phyloP scores from a whole-genome alignment of 2,329 filamentous ascomycete species.

The Phialophora verrucosa region DNA sequence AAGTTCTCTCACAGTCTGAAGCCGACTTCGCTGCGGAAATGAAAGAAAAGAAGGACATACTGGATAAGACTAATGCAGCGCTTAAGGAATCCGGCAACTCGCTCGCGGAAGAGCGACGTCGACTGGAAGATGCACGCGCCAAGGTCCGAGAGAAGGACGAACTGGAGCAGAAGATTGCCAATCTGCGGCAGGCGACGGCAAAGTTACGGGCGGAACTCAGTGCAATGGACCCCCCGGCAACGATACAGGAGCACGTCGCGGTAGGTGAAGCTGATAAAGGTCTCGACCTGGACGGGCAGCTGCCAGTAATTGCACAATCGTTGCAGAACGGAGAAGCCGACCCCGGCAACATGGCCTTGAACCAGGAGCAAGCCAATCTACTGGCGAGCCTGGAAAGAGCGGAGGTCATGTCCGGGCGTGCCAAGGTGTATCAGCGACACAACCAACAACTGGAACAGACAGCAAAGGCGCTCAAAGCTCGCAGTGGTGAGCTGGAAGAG shows the following conservation, averaged over 20 bases:
- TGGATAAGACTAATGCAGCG: conserved; percentile 80
- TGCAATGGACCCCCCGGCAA: conserved; percentile 49
- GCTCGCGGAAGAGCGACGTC: conserved; percentile 76
- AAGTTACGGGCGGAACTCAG: conserved; percentile 66
- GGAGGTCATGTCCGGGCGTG: conserved; percentile 67
- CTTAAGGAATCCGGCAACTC: conserved; percentile 80
- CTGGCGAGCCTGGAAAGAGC: conserved; percentile 62
- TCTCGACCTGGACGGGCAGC: conserved; percentile 47
- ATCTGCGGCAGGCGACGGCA: conserved; percentile 75
- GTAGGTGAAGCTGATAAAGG: conserved; percentile 57
- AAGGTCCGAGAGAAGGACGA: conserved; percentile 68
- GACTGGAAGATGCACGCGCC: conserved; percentile 72
- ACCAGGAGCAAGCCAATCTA: conserved; percentile 51
- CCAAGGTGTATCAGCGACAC: conserved; percentile 72
- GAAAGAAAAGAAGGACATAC: conserved; percentile 78
- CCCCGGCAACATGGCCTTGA: conserved; percentile 49
- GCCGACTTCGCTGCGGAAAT: conserved; percentile 80
- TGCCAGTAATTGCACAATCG: conserved; percentile 44
- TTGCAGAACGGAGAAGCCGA: conserved; percentile 48
- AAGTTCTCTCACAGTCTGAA: conserved; percentile 78
- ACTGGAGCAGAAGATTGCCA: conserved; percentile 73
- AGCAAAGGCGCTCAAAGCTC: conserved; percentile 73
- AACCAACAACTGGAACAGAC: conserved; percentile 71
- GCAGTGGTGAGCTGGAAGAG: conserved; percentile 81
- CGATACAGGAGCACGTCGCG: conserved; percentile 44